Evolutionary conservation across 345 rosid genomes (phyloP), one percentile per base, ranked within the genome.

Genomic region (Aquilaria yunnanensis): DNA sequence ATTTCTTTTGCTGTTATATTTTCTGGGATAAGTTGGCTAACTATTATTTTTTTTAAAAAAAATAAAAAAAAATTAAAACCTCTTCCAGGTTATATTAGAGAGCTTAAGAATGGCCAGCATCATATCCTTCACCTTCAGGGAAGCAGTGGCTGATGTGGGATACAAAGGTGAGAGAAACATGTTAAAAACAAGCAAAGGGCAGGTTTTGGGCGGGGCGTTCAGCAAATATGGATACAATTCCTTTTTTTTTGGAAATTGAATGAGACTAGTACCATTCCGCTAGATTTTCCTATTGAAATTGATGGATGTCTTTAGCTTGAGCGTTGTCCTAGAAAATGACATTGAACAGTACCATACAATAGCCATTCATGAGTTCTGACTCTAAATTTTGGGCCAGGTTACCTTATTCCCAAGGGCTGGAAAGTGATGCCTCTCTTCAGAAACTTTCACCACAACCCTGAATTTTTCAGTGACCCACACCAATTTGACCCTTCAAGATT

Each of bases 391-490:
- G 13, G 62, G 46, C 60, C 86, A 88, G 96, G 91, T 33, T 80
- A 77, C 70, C 68, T 85, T 55, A 88, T 88, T 72, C 96, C 96
- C 0, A 88, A 83, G 67, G 96, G 96, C 12, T 88, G 91, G 89
- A 88, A 88, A 79, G 96, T 83, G 54, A 75, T 88, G 87, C 96
- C 96, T 63, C 72, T 83, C 60, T 85, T 88, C 78, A 83, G 96
- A 73, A 88, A 78, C 74, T 75, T 83, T 66, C 96, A 88, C 66
- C 91, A 83, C 78, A 77, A 74, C 76, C 84, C 85, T 51, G 77
- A 85, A 51, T 78, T 71, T 68, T 88, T 81, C 62, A 55, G 59
- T 12, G 83, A 88, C 70, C 91, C 96, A 11, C 78, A 85, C 9
- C 81, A 78, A 32, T 83, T 88, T 59, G 86, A 88, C 67, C 87